Evolutionary conservation across 106 monocot species (phyloP).

Genomic region (Dioscorea zingiberensis): DNA sequence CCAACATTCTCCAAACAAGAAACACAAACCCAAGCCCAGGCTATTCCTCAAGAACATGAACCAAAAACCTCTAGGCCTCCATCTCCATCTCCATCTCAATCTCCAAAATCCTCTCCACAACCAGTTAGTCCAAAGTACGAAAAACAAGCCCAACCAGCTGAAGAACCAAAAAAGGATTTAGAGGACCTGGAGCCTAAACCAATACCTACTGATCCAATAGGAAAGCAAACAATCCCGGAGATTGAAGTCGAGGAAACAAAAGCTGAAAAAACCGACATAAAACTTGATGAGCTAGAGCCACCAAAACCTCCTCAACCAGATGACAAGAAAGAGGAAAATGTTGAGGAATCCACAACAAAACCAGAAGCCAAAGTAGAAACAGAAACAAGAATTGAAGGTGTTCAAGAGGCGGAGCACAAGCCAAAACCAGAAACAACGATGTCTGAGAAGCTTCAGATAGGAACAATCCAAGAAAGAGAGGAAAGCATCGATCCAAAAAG

Average conservation of each 20-base stretch:
- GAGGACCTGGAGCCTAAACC: not conserved
- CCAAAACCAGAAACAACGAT: not conserved
- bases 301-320: not conserved
- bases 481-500: constrained; percentile 3
- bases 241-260: not conserved
- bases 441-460: not conserved
- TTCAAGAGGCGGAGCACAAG: not conserved
- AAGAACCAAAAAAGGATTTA: not conserved
- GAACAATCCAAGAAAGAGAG: not conserved
- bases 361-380: not conserved
- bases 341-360: not conserved
- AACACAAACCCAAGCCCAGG: no score
- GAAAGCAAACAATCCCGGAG: not conserved
- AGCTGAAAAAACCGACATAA: not conserved
- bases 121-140: not conserved
- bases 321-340: no score
- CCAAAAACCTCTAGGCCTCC: no score
- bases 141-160: not conserved
- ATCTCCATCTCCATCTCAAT: not conserved
- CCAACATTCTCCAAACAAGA: no score
- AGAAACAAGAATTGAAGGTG: not conserved
- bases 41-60: no score
- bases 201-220: not conserved
- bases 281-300: not conserved
- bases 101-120: not conserved